These are phyloP conservation scores for Corynascus novoguineensis DNA, from an alignment of 495 filamentous ascomycete species.

Conservation along the genomic window DNA sequence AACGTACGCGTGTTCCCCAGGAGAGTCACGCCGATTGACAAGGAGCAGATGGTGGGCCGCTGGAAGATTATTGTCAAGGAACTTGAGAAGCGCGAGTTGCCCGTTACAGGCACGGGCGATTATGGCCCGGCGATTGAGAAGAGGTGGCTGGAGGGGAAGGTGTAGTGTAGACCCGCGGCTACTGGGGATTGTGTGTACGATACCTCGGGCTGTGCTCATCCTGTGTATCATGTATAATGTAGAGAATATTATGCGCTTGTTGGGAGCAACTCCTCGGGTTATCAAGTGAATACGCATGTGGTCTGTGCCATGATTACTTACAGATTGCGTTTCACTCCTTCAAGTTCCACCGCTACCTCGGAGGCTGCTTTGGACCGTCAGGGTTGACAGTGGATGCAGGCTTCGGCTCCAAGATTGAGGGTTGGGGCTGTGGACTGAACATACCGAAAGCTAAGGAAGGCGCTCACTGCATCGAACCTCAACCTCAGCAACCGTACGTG, in stretches of 20 bases:
- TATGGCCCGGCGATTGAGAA: slow-evolving; percentile 25
- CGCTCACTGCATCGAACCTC: not conserved
- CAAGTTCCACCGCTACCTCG: no score
- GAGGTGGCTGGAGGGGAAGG: slow-evolving; percentile 25
- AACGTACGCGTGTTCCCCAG: slow-evolving; percentile 63
- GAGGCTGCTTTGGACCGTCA: not conserved
- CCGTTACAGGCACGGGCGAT: slow-evolving; percentile 35
- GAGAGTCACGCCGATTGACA: slow-evolving; percentile 60
- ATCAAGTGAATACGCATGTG: no score
- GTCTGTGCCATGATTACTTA: no score
- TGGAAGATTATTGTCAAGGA: slow-evolving; percentile 79
- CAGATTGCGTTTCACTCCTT: no score
- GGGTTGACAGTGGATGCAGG: not conserved
- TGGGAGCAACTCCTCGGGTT: not conserved
- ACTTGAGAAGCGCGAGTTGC: slow-evolving; percentile 57
- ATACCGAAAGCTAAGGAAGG: not conserved
- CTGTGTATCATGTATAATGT: slow-evolving; percentile 24
- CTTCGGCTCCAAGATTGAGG: not conserved
- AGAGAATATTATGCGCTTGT: slow-evolving; percentile 10
- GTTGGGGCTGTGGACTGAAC: not conserved
- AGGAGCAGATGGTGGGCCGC: slow-evolving; percentile 70
- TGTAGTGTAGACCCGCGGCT: slow-evolving; percentile 6
- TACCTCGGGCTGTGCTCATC: not conserved
- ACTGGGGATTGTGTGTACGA: not conserved
- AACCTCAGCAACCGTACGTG: not conserved